phyloP scores from a whole-genome alignment of 2,329 filamentous ascomycete species.

The Pseudogymnoascus sp. region DNA sequence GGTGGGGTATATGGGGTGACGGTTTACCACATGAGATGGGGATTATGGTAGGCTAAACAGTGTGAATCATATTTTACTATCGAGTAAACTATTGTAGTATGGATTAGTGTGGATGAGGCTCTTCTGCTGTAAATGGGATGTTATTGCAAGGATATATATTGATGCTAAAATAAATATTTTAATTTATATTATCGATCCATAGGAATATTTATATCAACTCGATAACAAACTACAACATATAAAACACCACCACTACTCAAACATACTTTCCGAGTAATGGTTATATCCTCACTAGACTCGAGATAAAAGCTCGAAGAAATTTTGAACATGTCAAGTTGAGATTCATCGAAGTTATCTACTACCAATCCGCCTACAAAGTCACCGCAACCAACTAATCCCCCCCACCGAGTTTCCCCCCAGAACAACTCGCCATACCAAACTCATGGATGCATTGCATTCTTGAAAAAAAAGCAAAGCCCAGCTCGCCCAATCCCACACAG shows the following conservation, averaged over 20 bases:
- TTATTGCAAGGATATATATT: neutral
- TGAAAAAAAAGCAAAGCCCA: neutral
- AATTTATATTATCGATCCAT: too few species aligned
- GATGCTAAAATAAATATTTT: neutral
- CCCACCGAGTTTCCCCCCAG: neutral
- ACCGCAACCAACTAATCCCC: neutral
- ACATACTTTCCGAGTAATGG: neutral
- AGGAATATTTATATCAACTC: too few species aligned
- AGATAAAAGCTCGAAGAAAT: neutral
- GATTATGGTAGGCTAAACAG: neutral
- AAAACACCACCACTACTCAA: neutral
- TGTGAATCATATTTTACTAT: neutral
- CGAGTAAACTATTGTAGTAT: neutral
- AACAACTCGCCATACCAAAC: neutral
- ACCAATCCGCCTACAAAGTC: neutral
- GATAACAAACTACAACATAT: neutral
- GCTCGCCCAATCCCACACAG: slow-evolving; percentile 3
- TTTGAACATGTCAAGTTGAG: neutral
- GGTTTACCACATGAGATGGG: neutral
- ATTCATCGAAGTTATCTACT: slow-evolving; percentile 4
- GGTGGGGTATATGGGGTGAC: neutral
- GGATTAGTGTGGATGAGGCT: neutral
- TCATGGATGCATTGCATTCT: neutral
- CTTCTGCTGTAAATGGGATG: neutral
- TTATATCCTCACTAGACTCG: neutral